Percentiles rank a stretch among this genome's conserved stretches.
Conservation (phyloP, 306 rosid species). For the Comarum palustre region DNA sequence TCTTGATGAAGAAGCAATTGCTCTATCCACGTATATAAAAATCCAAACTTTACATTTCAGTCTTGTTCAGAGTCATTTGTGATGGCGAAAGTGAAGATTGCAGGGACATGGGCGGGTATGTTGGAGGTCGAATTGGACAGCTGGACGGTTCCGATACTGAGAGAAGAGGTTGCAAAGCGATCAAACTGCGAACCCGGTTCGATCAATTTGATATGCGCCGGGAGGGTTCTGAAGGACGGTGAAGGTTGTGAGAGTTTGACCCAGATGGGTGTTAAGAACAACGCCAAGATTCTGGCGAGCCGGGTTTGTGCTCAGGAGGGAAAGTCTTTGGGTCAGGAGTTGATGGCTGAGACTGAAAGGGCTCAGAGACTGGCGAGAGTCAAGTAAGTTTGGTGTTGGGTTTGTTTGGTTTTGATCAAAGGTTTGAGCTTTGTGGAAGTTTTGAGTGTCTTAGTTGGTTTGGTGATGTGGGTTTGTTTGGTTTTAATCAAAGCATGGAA, state of each 20-base stretch:
- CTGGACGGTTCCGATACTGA: slow-evolving; percentile 63
- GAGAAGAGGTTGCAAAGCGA: slow-evolving; percentile 67
- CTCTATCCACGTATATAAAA: neutral
- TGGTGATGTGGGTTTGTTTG: neutral
- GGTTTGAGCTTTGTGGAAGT: neutral
- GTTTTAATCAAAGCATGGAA: slow-evolving; percentile 1
- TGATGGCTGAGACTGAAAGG: slow-evolving; percentile 82
- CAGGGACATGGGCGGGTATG: slow-evolving; percentile 78
- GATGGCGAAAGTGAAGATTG: slow-evolving; percentile 85
- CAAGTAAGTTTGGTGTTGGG: slow-evolving; percentile 40
- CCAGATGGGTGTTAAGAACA: slow-evolving; percentile 63
- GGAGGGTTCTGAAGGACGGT: slow-evolving; percentile 62
- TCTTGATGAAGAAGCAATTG: neutral
- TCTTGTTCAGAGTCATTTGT: neutral
- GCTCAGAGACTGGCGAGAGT: slow-evolving; percentile 57
- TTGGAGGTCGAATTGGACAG: slow-evolving; percentile 56
- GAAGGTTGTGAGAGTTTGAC: slow-evolving; percentile 47
- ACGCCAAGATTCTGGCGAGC: slow-evolving; percentile 64
- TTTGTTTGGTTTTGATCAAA: neutral
- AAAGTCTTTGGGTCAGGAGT: slow-evolving; percentile 34
- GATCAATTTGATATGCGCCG: slow-evolving; percentile 74
- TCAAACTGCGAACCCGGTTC: slow-evolving; percentile 51
- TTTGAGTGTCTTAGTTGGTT: neutral
- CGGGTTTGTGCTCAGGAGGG: slow-evolving; percentile 51
- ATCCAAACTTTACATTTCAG: neutral